Evolutionary conservation across 495 filamentous ascomycete genomes (phyloP).

Genomic region (Aspergillus egyptiacus): DNA sequence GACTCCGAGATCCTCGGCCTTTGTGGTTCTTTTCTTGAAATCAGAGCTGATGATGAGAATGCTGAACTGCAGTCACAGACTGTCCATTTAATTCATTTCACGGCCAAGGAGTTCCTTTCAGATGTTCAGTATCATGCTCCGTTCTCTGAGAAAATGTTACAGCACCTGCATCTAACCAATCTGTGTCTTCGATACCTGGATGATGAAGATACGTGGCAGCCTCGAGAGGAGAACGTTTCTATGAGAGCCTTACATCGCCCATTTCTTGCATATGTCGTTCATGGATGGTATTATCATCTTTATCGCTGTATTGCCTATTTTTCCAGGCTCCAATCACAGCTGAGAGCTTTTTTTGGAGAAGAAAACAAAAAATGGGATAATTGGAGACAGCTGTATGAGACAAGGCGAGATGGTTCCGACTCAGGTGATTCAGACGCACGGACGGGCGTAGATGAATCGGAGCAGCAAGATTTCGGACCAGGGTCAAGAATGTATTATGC

Average conservation of each 20-base stretch:
- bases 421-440: not conserved
- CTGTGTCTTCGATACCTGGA: not conserved
- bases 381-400: not conserved
- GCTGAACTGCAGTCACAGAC: not conserved
- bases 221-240: not conserved
- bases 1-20: not conserved
- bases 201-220: not conserved
- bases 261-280: not conserved
- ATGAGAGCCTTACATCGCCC: not conserved
- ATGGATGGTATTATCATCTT: not conserved
- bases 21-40: not conserved
- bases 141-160: not conserved
- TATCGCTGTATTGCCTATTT: not conserved
- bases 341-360: not conserved
- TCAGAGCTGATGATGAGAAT: not conserved
- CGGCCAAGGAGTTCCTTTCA: not conserved
- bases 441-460: not conserved
- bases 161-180: not conserved
- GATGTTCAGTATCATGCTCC: not conserved
- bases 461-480: not conserved
- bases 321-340: not conserved
- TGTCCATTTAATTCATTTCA: not conserved
- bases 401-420: too few relatives aligned
- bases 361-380: not conserved
- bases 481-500: not conserved